Conservation (phyloP, 2,329 filamentous ascomycete genomes). For the Pyricularia grisea region DNA sequence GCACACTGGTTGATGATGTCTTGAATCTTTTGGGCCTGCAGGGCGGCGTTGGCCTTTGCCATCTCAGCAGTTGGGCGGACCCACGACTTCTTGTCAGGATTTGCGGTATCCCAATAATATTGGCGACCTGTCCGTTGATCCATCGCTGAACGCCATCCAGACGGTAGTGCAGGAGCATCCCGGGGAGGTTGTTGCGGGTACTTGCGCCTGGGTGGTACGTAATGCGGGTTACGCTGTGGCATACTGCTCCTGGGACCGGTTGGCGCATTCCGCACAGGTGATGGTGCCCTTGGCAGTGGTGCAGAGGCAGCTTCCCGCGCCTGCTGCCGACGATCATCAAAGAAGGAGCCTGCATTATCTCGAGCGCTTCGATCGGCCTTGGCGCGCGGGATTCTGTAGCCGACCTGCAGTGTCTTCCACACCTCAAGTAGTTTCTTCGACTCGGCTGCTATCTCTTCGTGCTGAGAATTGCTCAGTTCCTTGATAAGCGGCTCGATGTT, state of each 20-base stretch:
- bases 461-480: conserved; percentile 54
- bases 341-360: conserved; percentile 44
- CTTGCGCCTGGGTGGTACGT: conserved; percentile 19
- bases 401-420: conserved; percentile 85
- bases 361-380: conserved; percentile 65
- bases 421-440: conserved; percentile 65
- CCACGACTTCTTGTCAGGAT: conserved; percentile 62
- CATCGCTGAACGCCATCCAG: conserved; percentile 77
- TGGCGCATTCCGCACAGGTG: conserved; percentile 37
- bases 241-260: conserved; percentile 52
- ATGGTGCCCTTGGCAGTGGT: conserved; percentile 26
- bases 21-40: conserved; percentile 59
- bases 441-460: conserved; percentile 66
- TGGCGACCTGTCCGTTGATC: conserved; percentile 66
- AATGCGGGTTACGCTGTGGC: conserved; percentile 41
- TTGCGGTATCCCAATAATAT: conserved; percentile 50
- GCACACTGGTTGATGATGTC: conserved; percentile 59
- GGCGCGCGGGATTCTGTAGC: conserved; percentile 86
- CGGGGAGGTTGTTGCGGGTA: neutral
- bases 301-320: conserved; percentile 28
- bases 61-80: conserved; percentile 63
- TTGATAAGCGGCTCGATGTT: conserved; percentile 83
- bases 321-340: conserved; percentile 53
- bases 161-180: conserved; percentile 43
- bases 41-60: conserved; percentile 47